These are phyloP conservation scores for Malassezia yamatoensis DNA, from an alignment of 1,284 basidiomycete species.

Conservation along the genomic window DNA sequence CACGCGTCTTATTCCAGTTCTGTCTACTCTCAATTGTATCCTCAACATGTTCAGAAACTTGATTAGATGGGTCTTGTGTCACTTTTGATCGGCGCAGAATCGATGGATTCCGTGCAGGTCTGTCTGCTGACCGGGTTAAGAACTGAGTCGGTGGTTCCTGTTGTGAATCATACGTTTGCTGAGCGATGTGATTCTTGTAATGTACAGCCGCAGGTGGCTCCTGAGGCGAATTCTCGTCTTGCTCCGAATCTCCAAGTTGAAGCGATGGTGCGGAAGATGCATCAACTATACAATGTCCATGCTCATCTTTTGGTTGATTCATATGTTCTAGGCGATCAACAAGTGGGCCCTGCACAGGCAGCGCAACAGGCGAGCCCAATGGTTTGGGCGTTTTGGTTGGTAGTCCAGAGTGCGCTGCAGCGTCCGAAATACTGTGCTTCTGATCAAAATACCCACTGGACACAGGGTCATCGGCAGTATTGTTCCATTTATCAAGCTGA, in stretches of 20 bases:
- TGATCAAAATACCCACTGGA: no score
- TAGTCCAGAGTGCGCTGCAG: not conserved
- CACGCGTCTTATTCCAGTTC: constrained; percentile 6
- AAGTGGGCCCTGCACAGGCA: not conserved
- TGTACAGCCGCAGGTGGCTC: no score
- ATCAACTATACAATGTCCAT: not conserved
- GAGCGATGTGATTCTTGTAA: no score
- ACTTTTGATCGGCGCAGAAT: not conserved
- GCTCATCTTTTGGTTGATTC: not conserved
- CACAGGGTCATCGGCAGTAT: no score
- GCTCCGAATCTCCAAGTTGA: no score
- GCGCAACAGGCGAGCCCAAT: not conserved
- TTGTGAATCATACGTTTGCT: not conserved
- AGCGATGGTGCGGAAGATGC: not conserved
- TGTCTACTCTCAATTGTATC: not conserved
- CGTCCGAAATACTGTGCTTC: no score
- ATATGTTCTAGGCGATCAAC: not conserved
- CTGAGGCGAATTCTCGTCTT: no score
- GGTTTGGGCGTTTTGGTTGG: not conserved
- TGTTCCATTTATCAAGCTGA: no score
- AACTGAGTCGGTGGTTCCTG: not conserved
- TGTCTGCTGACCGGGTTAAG: not conserved
- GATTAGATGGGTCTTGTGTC: not conserved
- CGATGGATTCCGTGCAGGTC: not conserved
- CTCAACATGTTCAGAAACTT: not conserved